Evolutionary conservation across 2,329 filamentous ascomycete genomes (phyloP), one percentile per base, ranked within the genome.

Genomic region (Periconia sp.): DNA sequence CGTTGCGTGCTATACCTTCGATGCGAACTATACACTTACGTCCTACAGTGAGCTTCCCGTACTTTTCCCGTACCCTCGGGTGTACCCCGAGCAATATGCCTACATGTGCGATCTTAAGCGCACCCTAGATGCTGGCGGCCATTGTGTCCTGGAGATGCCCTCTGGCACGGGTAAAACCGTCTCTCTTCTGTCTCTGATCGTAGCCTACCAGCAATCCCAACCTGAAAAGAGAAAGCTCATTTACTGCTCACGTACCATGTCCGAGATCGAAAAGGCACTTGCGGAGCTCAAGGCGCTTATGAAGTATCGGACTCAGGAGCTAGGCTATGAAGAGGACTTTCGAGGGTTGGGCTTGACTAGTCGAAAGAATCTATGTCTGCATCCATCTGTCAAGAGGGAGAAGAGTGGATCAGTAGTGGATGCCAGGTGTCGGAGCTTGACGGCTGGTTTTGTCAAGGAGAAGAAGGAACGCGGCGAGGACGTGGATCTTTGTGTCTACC

Each of bases 241-340:
- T 42, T 99, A 99, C 73, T 99, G 94, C 77, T 99, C 94, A 52
- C 91, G 94, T 85, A 99, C 94, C 43, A 99, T 99, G 92, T 99
- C 94, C 25, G 94, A 99, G 75, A 99, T 99, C 63, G 94, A 99
- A 69, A 99, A 99, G 73, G 94, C 95, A 0, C 73, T 99, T 38
- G 89, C 89, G 8, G 94, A 99, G 71, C 70, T 99, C 58, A 91
- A 94, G 68, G 86, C 85, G 17, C 74, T 99, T 39, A 99, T 99
- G 92, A 95, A 95, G 66, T 97, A 96, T 65, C 87, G 94, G 12
- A 78, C 89, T 5, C 82, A 96, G 52, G 84, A 96, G 69, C 81
- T 99, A n/a, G 94, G 94, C 1, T 79, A 87, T 46, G 87, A 87
- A 52, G 94, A 99, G 70, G 92, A 99, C 13, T 99, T 99, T 57